Conservation (phyloP, 106 monocot species). For the Triglochin maritima region DNA sequence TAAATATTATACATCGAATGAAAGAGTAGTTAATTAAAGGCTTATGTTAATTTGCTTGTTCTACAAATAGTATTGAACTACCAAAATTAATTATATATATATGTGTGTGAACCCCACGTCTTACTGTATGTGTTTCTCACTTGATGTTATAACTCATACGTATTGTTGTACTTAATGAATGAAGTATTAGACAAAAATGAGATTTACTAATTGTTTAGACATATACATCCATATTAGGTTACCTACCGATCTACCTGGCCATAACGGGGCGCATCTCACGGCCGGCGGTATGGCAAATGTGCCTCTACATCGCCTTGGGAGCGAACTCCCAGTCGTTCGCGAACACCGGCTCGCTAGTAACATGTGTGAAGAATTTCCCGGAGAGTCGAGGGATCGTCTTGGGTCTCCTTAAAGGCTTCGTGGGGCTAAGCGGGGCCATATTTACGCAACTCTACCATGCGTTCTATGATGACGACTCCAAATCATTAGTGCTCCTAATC, state of each 20-base stretch:
- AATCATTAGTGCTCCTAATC: slow-evolving; percentile 23
- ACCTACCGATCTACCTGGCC: slow-evolving; percentile 27
- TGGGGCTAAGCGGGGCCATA: slow-evolving; percentile 27
- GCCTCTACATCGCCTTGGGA: slow-evolving; percentile 17
- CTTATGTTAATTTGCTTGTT: no score
- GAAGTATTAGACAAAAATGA: no score
- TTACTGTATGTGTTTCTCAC: no score
- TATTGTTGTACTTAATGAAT: no score
- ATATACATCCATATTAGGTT: no score
- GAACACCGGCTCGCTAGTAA: slow-evolving; percentile 24
- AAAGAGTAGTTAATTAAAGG: no score
- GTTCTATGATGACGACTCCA: slow-evolving; percentile 22
- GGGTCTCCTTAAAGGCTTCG: slow-evolving; percentile 19
- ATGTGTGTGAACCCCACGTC: no score
- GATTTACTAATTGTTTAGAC: no score
- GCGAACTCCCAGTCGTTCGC: slow-evolving; percentile 29
- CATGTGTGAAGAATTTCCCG: slow-evolving; percentile 30
- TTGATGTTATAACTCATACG: no score
- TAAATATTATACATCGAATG: no score
- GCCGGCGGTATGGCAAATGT: slow-evolving; percentile 19
- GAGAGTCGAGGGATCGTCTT: slow-evolving; percentile 22
- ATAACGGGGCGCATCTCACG: slow-evolving; percentile 14
- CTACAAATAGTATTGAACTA: no score
- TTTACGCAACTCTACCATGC: slow-evolving; percentile 20
- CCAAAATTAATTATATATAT: no score